Base-by-base conservation (phyloP, 192 early-diverging fungal genomes). In the Gigaspora rosea region DNA sequence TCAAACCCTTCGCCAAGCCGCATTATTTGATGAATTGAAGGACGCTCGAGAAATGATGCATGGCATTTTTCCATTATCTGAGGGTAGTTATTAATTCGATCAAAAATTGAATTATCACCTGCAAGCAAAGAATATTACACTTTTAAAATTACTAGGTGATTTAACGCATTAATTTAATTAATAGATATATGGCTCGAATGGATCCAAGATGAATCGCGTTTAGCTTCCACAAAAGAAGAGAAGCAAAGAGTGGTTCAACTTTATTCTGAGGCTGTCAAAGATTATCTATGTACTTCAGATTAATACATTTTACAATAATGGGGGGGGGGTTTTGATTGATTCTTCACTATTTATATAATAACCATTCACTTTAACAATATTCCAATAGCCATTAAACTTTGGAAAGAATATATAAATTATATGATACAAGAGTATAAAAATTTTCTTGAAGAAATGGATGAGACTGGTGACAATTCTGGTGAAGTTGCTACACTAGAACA, bases 101-200 rank as follows among this genome's bases (percentile, higher is more conserved):
- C 27, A 27, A 27, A 27, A 27, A 27, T 27, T 27, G 27, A 27
- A 27, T 27, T 27, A 27, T 27, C 27, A 27, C 27, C 27, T 1
- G 27, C 27, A 27, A 27, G 27, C 27, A 27, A 27, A 27, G 27
- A 27, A 27, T 27, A 27, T 27, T 27, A 27, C 27, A 27, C 27
- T 27, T 27, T 27, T 27, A 27, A 27, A 27, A 27, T 27, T 0
- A 27, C 27, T 27, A 27, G 27, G 27, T 27, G 27, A 27, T 27
- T 1, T 27, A 27, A 27, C 27, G 27, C 27, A 27, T 27, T 27
- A 27, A 27, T 27, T 27, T 27, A 27, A 27, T 27, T 27, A 27
- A 16, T 81, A 94, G 92, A 84, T 13, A 79, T 94, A 33, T 94
- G 92, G 92, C 49, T 90, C 68, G 88, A 91, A 64, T 93, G 92